A percentile compares a stretch with the other conserved stretches of the same genome.
These are phyloP conservation scores for Alternaria infectoria DNA, from an alignment of 2,329 filamentous ascomycete genomes.

Conservation along the genomic window DNA sequence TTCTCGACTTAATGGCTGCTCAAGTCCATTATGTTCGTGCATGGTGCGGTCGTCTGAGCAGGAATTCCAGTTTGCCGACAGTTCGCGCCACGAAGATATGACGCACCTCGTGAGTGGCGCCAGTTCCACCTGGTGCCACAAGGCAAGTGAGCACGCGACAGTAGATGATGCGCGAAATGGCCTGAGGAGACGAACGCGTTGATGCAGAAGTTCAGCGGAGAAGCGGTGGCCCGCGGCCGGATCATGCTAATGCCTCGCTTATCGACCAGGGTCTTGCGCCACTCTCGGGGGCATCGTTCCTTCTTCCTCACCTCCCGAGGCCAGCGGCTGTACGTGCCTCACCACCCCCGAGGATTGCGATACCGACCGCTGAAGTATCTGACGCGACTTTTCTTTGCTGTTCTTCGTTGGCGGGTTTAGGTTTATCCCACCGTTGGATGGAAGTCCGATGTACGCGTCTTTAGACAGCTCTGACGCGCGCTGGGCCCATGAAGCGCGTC, in stretches of 20 bases:
- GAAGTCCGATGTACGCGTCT: neutral
- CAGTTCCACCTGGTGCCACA: neutral
- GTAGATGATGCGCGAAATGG: neutral
- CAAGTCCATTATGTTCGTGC: neutral
- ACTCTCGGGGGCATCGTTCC: neutral
- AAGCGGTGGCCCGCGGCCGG: conserved; percentile 2
- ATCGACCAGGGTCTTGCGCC: conserved; percentile 1
- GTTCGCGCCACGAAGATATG: neutral
- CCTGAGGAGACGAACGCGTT: neutral
- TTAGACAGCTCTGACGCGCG: neutral
- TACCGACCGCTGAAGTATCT: neutral
- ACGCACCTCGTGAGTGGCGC: neutral
- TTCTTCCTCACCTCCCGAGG: neutral
- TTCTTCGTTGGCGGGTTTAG: neutral
- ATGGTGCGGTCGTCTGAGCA: neutral
- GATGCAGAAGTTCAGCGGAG: conserved; percentile 8
- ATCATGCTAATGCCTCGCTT: conserved; percentile 7
- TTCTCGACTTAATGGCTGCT: neutral
- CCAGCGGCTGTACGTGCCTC: neutral
- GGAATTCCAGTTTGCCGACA: neutral
- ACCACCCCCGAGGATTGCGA: neutral
- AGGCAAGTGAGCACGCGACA: neutral
- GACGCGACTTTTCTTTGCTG: neutral
- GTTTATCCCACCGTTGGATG: neutral
- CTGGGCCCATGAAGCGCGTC: neutral